phyloP scores from a whole-genome alignment of 805 yeast species.

The Scheffersomyces coipomensis region DNA sequence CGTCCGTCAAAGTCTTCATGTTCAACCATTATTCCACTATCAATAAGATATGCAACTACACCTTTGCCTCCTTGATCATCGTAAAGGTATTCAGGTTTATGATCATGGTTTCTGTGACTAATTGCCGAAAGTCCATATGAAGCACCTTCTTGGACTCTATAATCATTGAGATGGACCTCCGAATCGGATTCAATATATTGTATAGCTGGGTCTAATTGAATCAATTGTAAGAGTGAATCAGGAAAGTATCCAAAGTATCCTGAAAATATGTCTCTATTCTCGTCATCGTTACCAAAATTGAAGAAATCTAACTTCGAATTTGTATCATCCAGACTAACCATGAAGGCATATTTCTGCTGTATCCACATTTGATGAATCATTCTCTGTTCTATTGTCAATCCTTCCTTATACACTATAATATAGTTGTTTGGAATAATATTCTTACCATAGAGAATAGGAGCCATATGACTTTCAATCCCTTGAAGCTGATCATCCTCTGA shows the following conservation, averaged over 20 bases:
- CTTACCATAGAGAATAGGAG: too few relatives aligned
- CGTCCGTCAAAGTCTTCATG: slow-evolving; percentile 67
- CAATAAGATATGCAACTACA: slow-evolving; percentile 74
- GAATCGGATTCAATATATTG: slow-evolving; percentile 43
- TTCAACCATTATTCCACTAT: slow-evolving; percentile 67
- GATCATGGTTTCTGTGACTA: slow-evolving; percentile 26
- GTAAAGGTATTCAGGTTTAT: slow-evolving; percentile 26
- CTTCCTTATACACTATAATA: too few relatives aligned
- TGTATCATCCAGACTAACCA: too few relatives aligned
- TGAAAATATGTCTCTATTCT: slow-evolving; percentile 50
- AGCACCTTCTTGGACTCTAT: slow-evolving; percentile 33
- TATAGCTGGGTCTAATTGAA: slow-evolving; percentile 12
- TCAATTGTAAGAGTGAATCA: slow-evolving; percentile 9
- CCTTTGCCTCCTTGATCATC: slow-evolving; percentile 40
- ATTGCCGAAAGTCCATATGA: slow-evolving; percentile 39
- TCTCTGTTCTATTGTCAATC: too few relatives aligned
- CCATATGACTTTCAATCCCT: too few relatives aligned
- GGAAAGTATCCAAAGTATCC: slow-evolving; percentile 83
- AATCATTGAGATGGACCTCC: slow-evolving; percentile 26
- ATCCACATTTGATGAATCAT: too few relatives aligned
- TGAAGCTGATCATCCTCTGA: too few relatives aligned
- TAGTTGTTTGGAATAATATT: too few relatives aligned
- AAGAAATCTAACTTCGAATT: too few relatives aligned
- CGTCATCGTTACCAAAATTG: too few relatives aligned
- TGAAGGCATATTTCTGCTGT: too few relatives aligned